Conservation (phyloP, 305 asterid species). For the Solanum hybrid region DNA sequence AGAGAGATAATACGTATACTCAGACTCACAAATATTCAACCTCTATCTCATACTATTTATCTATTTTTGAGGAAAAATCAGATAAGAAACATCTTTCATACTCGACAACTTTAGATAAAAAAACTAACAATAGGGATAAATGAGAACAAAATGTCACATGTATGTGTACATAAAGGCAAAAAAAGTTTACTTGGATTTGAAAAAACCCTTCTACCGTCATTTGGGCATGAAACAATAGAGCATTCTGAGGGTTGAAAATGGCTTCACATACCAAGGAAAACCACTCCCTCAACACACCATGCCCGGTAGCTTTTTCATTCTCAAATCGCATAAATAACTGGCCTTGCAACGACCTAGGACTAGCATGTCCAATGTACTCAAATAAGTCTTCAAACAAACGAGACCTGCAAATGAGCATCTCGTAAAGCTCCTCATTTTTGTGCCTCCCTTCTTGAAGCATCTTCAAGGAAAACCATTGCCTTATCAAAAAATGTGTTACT, state of each 20-base stretch:
- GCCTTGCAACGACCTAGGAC: constrained; percentile 35
- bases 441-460: constrained; percentile 64
- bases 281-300: constrained; percentile 58
- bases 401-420: constrained; percentile 82
- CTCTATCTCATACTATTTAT: background rate
- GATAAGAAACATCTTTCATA: background rate
- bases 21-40: background rate
- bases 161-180: too few relatives aligned
- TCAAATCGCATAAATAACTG: constrained; percentile 80
- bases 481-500: constrained; percentile 57
- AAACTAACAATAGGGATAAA: background rate
- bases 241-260: constrained; percentile 67
- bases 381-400: constrained; percentile 63
- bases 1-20: background rate
- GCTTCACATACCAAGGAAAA: constrained; percentile 75
- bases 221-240: constrained; percentile 68
- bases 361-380: constrained; percentile 51
- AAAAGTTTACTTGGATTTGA: constrained; percentile 56
- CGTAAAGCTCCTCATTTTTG: constrained; percentile 56
- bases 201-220: constrained; percentile 56
- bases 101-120: background rate
- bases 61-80: background rate
- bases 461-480: constrained; percentile 59
- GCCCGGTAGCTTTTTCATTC: constrained; percentile 80
- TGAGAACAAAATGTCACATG: background rate